These are phyloP conservation scores for Cyathus striatus DNA, from an alignment of 768 basidiomycete species.

Conservation along the genomic window DNA sequence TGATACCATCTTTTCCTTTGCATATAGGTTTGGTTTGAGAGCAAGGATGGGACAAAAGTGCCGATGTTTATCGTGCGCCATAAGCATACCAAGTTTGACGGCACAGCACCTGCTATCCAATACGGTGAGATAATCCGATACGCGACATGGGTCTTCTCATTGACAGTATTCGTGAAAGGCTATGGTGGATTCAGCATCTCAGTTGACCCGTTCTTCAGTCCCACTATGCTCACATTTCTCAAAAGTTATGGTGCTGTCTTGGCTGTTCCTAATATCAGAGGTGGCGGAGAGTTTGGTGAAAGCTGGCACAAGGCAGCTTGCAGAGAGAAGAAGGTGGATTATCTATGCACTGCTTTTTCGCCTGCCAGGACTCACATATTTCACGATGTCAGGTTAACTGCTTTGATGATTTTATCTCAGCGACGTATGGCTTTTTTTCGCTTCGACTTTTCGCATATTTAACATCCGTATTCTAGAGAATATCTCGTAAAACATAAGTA, in stretches of 20 bases:
- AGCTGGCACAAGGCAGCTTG: conserved; percentile 78
- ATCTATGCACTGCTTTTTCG: not conserved
- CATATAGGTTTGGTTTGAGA: conserved; percentile 65
- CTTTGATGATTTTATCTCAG: conserved; percentile 81
- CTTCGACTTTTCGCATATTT: not conserved
- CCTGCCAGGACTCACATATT: not conserved
- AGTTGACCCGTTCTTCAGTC: conserved; percentile 68
- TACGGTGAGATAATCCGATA: conserved; percentile 45
- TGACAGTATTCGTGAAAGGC: conserved; percentile 47
- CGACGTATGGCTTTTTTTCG: conserved; percentile 52
- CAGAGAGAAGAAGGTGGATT: conserved; percentile 64
- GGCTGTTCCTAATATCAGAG: conserved; percentile 56
- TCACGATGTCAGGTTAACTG: conserved; percentile 48
- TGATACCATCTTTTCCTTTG: not conserved
- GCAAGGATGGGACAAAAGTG: conserved; percentile 74
- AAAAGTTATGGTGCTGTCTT: conserved; percentile 65
- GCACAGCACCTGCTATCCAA: conserved; percentile 71
- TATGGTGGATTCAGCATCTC: conserved; percentile 81
- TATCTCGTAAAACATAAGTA: conserved; percentile 71
- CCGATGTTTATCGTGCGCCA: conserved; percentile 86
- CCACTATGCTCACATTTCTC: conserved; percentile 67
- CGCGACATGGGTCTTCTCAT: not conserved
- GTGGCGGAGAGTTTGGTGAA: conserved; percentile 78
- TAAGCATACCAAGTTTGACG: conserved; percentile 63
- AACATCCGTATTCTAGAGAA: conserved; percentile 36